Evolutionary conservation across 176 grass and related monocot species (phyloP), one percentile per base, ranked within the genome.

Genomic region (Bolboschoenus planiculmis): DNA sequence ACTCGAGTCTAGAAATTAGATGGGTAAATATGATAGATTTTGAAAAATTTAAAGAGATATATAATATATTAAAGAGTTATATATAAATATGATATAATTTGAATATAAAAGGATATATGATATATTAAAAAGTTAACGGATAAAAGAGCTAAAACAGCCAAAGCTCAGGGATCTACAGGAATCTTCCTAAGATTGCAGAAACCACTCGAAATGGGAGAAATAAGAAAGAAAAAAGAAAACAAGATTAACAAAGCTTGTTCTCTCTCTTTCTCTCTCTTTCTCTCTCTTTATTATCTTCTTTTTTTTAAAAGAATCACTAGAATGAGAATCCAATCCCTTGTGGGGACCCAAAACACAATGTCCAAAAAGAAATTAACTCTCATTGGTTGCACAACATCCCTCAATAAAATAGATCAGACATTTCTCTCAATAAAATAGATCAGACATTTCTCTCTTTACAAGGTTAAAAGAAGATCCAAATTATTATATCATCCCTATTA

Each of bases 141-240:
- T 65, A 81, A 43, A 81, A 7, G 35, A 37, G 16, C n/a, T 24
- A 61, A 81, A 81, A 62, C 78, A 39, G 78, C 10, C 39, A 62
- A 62, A 63, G 79, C 40, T 42, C 51, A 81, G 79, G 63, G 78
- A 81, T 60, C 56, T 81, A 81, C 79, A 81, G 36, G 56, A 81
- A 58, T 21, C 31, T 81, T 81, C 78, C 55, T 81, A 63, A 81
- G 78, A 81, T 59, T 63, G 56, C 78, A 47, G 68, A 73, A 47
- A 47, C 70, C 70, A 29, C 42, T 73, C 47, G 3, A 46, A 48
- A 40, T 48, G 30, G 39, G 43, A 70, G 24, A 48, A 20, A 66
- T 37, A 34, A 16, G 15, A 36, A 34, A 36, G n/a, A 67, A 39
- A 66, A 9, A 30, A 11, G 2, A 13, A 35, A 11, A 73, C 6